A percentile compares a stretch with the other conserved stretches of the same genome.
phyloP scores from a whole-genome alignment of 2,329 filamentous ascomycete genomes.

The Penicillium glabrum region DNA sequence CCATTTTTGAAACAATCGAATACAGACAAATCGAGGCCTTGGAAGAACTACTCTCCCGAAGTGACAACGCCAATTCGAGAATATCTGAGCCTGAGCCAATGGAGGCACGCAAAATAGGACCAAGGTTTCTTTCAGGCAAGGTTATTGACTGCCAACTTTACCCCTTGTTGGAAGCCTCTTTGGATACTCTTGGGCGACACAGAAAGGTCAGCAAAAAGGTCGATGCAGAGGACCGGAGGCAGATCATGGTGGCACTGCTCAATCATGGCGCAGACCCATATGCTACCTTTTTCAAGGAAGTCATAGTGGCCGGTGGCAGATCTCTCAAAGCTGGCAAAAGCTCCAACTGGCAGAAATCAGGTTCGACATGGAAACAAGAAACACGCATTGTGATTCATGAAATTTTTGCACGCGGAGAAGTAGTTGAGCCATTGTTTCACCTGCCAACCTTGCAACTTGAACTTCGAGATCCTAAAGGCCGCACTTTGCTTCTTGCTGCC shows the following conservation, averaged over 20 bases:
- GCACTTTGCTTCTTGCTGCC: constrained; percentile 7
- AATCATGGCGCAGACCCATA: not conserved
- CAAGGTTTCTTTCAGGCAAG: too few relatives aligned
- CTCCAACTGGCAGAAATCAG: too few relatives aligned
- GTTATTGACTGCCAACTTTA: too few relatives aligned
- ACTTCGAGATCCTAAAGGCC: constrained; percentile 2
- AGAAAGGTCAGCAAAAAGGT: not conserved
- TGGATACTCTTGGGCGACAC: too few relatives aligned
- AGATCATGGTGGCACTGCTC: not conserved
- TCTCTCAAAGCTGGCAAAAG: too few relatives aligned
- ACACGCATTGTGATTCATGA: constrained; percentile 7
- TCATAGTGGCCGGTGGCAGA: too few relatives aligned
- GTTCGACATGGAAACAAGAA: not conserved
- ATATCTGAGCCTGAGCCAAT: not conserved
- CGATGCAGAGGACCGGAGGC: not conserved
- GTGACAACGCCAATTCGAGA: not conserved
- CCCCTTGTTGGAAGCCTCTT: too few relatives aligned
- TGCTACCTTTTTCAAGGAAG: not conserved
- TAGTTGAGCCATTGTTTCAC: constrained; percentile 9
- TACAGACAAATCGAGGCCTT: not conserved
- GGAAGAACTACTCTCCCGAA: constrained; percentile 1
- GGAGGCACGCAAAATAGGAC: too few relatives aligned
- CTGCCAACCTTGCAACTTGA: constrained; percentile 9
- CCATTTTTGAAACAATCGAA: constrained; percentile 2
- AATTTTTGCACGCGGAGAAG: not conserved